Evolutionary conservation across 441 rosid species (phyloP).

Genomic region (Arabidopsis hybrid): DNA sequence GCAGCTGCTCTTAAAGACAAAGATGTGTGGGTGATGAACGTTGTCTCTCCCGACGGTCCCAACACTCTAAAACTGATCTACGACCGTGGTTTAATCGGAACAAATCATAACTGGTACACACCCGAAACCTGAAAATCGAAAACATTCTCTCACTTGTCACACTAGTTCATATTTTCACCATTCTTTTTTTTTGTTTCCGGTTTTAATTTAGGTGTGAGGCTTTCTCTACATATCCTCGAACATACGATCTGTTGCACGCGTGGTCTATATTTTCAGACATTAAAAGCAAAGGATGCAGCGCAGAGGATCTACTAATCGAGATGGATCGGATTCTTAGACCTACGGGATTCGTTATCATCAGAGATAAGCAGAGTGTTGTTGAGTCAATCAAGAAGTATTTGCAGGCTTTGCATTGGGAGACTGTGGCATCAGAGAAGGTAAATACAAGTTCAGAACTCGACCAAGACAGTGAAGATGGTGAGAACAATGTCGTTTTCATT

Average conservation of each 20-base stretch:
- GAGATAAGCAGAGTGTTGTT: conserved; percentile 70
- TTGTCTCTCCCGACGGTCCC: conserved; percentile 86
- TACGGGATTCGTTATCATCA: conserved; percentile 75
- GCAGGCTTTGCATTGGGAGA: conserved; percentile 88
- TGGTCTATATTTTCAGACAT: conserved; percentile 84
- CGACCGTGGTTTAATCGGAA: conserved; percentile 93
- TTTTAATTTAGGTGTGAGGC: conserved; percentile 83
- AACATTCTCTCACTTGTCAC: neutral
- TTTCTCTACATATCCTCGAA: conserved; percentile 91
- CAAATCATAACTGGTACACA: conserved; percentile 83
- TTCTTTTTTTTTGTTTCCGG: neutral
- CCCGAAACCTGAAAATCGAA: neutral
- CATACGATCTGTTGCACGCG: conserved; percentile 95
- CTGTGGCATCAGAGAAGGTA: conserved; percentile 53
- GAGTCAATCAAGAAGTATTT: conserved; percentile 76
- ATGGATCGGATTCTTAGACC: conserved; percentile 98
- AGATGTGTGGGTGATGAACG: conserved; percentile 99
- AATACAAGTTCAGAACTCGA: conserved; percentile 55
- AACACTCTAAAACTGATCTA: conserved; percentile 88
- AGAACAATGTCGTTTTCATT: conserved; percentile 54
- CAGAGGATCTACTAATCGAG: conserved; percentile 84
- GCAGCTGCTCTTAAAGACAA: conserved; percentile 89
- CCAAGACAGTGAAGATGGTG: conserved; percentile 59
- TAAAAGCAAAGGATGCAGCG: conserved; percentile 82
- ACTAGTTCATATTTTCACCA: conserved; percentile 8